These are phyloP conservation scores for Pestalotiopsis sp. DNA, from an alignment of 2,329 filamentous ascomycete genomes.

Conservation along the genomic window DNA sequence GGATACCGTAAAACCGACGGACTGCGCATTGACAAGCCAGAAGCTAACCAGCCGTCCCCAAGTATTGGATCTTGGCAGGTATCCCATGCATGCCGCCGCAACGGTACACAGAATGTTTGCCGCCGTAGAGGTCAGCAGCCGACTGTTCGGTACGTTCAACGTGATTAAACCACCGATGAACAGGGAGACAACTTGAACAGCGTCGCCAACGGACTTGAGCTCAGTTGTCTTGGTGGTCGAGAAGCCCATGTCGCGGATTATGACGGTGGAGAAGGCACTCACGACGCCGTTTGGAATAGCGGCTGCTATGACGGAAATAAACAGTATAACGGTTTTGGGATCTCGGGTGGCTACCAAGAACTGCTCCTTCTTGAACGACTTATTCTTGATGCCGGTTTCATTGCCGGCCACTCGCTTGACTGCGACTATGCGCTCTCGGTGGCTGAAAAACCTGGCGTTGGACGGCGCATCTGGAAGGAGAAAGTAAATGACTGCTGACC, in stretches of 20 bases:
- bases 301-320: slow-evolving; percentile 53
- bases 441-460: slow-evolving; percentile 26
- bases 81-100: slow-evolving; percentile 53
- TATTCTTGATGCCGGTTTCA: slow-evolving; percentile 25
- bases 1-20: slow-evolving; percentile 34
- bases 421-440: slow-evolving; percentile 23
- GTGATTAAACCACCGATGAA: slow-evolving; percentile 53
- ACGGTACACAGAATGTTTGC: slow-evolving; percentile 58
- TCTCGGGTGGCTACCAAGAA: slow-evolving; percentile 49
- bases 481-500: slow-evolving; percentile 22
- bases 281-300: slow-evolving; percentile 58
- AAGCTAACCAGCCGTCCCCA: slow-evolving; percentile 60
- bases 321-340: slow-evolving; percentile 58
- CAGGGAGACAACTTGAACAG: slow-evolving; percentile 55
- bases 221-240: background rate
- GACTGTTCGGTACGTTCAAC: slow-evolving; percentile 48
- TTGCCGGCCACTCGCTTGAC: slow-evolving; percentile 27
- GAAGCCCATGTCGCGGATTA: slow-evolving; percentile 11
- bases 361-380: slow-evolving; percentile 48
- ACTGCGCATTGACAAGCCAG: slow-evolving; percentile 46
- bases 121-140: slow-evolving; percentile 56
- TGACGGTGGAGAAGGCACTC: background rate
- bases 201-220: slow-evolving; percentile 41
- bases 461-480: slow-evolving; percentile 29
- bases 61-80: slow-evolving; percentile 48